Conservation (phyloP, 192 early-diverging fungal genomes). For the Globomyces pollinis-pini region DNA sequence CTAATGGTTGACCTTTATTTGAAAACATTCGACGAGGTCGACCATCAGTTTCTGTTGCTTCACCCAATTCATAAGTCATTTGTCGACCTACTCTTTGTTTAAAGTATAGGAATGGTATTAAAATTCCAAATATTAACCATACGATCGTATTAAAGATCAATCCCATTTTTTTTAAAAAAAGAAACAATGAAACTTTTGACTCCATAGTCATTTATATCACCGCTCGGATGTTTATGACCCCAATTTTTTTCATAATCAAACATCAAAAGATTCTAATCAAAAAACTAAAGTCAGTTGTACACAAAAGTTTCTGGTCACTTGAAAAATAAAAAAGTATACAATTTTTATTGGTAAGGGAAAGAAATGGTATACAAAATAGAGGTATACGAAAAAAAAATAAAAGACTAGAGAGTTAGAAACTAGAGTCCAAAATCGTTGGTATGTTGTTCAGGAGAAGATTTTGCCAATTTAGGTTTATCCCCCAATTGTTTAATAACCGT, state of each 20-base stretch:
- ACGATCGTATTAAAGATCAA: conserved; percentile 3
- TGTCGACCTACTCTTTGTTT: conserved; percentile 19
- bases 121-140: conserved; percentile 25
- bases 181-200: too few species aligned
- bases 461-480: conserved; percentile 8
- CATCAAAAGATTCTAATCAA: too few species aligned
- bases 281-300: too few species aligned
- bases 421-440: too few species aligned
- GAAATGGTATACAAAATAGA: neutral
- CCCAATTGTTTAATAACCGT: conserved; percentile 35
- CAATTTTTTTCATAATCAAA: too few species aligned
- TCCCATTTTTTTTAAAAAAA: conserved; percentile 7
- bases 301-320: too few species aligned
- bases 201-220: neutral
- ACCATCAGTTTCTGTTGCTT: conserved; percentile 13
- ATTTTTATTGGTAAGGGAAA: too few species aligned
- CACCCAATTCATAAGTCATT: conserved; percentile 14
- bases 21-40: conserved; percentile 12
- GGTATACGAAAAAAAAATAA: neutral
- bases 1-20: neutral
- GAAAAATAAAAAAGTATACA: too few species aligned
- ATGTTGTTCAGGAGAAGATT: too few species aligned
- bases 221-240: too few species aligned
- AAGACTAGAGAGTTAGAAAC: too few species aligned
- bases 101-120: conserved; percentile 22